Base-by-base conservation (phyloP, 805 yeast species). In the Candida maesae region DNA sequence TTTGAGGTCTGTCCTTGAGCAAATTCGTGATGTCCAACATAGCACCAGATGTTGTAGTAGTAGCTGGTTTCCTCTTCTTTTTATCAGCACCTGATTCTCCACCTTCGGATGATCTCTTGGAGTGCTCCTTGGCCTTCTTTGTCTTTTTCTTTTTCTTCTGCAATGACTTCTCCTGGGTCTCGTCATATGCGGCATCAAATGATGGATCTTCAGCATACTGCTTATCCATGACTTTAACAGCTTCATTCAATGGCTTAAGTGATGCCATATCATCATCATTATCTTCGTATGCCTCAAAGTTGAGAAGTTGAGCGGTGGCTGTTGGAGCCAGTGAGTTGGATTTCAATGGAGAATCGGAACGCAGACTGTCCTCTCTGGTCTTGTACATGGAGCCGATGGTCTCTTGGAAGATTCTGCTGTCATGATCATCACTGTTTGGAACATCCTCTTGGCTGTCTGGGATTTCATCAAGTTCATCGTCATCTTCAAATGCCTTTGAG, bases 1-100 rank as follows among this genome's bases (percentile, higher is more conserved):
- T 48, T 28, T 36, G 41, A 0, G 35, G 30, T 6, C 44, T 42
- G 4, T 46, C 45, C 21, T 44, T 55, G 35, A 55, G 38, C 28
- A 55, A 25, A 12, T 24, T 44, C 4, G 51, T 34, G 5, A 55
- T 55, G 27, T 55, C 59, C 21, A 41, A 11, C n/a, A n/a, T n/a
- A 14, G 24, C 33, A 12, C 7, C 15, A 26, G 29, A 33, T n/a
- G 27, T 17, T 6, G 34, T 37, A 4, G 17, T 15, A 5, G 29
- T n/a, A n/a, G 44, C 12, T 13, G 24, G 14, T n/a, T 36, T 27
- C 12, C 8, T 32, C 14, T 35, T 33, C 26, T 30, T 38, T 17
- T 23, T 19, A 10, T 11, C 15, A 26, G 15, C 8, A 12, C 29
- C 18, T 16, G 12, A 12, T 6, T 17, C 26, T 33, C 21, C 31